phyloP scores from a whole-genome alignment of 202 grass and related monocot species.

The Zizania palustris region DNA sequence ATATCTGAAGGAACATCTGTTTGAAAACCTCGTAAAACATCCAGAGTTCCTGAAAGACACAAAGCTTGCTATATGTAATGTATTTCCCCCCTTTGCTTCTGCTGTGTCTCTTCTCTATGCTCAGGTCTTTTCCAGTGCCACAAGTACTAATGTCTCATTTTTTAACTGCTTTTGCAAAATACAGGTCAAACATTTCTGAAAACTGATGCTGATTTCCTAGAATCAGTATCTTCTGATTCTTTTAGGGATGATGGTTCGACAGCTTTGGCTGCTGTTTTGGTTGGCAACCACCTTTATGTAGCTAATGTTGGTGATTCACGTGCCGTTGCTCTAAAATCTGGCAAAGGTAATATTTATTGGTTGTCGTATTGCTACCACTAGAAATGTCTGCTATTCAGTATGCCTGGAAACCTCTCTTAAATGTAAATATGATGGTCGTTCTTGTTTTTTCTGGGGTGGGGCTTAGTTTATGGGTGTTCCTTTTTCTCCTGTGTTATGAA shows the following conservation, averaged over 20 bases:
- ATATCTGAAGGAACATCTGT: slow-evolving; percentile 84
- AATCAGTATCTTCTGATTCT: slow-evolving; percentile 49
- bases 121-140: slow-evolving; percentile 28
- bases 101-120: slow-evolving; percentile 5
- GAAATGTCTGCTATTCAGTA: not conserved
- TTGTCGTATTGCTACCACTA: not conserved
- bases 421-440: not conserved
- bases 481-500: not conserved
- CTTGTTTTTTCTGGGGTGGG: too few species aligned
- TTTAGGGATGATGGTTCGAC: slow-evolving; percentile 92
- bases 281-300: slow-evolving; percentile 69
- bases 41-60: slow-evolving; percentile 73
- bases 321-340: slow-evolving; percentile 62
- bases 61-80: slow-evolving; percentile 81
- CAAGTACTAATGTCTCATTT: slow-evolving; percentile 32
- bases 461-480: not conserved
- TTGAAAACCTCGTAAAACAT: slow-evolving; percentile 81
- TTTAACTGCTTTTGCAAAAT: slow-evolving; percentile 45
- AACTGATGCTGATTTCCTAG: slow-evolving; percentile 78
- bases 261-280: slow-evolving; percentile 66
- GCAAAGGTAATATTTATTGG: slow-evolving; percentile 56
- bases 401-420: not conserved
- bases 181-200: slow-evolving; percentile 64
- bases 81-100: slow-evolving; percentile 35
- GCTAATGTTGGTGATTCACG: slow-evolving; percentile 95